These are phyloP conservation scores for Aphanocladium album DNA, from an alignment of 2,329 filamentous ascomycete species.

Conservation along the genomic window DNA sequence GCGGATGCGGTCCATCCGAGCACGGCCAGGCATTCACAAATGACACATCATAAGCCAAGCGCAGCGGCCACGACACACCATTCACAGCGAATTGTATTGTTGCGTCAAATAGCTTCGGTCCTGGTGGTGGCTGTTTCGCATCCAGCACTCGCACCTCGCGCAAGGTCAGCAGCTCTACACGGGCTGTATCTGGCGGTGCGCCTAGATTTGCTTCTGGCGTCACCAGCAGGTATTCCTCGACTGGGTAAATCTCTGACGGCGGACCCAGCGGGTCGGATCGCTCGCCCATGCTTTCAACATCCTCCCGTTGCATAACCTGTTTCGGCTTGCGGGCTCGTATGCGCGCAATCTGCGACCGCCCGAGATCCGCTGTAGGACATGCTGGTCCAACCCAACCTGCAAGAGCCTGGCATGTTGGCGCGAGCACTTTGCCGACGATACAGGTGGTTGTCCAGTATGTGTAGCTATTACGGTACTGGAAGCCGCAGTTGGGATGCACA, in stretches of 20 bases:
- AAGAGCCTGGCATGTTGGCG: constrained; percentile 64
- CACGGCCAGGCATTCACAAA: constrained; percentile 64
- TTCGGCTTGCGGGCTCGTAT: constrained; percentile 57
- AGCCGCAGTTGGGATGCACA: constrained; percentile 63
- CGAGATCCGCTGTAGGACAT: constrained; percentile 61
- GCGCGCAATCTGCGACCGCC: constrained; percentile 63
- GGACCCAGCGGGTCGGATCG: constrained; percentile 67
- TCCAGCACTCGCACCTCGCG: constrained; percentile 27
- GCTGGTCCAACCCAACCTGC: constrained; percentile 73
- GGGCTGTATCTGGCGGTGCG: constrained; percentile 52
- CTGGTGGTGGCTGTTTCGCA: constrained; percentile 17
- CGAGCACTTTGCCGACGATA: constrained; percentile 71
- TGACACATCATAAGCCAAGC: constrained; percentile 59
- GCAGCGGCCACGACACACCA: constrained; percentile 58
- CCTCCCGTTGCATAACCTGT: constrained; percentile 51
- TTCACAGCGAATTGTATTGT: constrained; percentile 60
- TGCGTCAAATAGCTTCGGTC: constrained; percentile 52
- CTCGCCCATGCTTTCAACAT: constrained; percentile 61
- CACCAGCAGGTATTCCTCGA: constrained; percentile 62
- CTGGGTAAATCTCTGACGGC: constrained; percentile 55
- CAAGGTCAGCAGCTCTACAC: constrained; percentile 64
- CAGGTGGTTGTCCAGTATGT: constrained; percentile 72
- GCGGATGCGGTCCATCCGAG: constrained; percentile 57
- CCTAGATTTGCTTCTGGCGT: constrained; percentile 53
- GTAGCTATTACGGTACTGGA: constrained; percentile 68